These are phyloP conservation scores for Lactuca sativa DNA, from an alignment of 129 eudicot genomes.

Conservation along the genomic window DNA sequence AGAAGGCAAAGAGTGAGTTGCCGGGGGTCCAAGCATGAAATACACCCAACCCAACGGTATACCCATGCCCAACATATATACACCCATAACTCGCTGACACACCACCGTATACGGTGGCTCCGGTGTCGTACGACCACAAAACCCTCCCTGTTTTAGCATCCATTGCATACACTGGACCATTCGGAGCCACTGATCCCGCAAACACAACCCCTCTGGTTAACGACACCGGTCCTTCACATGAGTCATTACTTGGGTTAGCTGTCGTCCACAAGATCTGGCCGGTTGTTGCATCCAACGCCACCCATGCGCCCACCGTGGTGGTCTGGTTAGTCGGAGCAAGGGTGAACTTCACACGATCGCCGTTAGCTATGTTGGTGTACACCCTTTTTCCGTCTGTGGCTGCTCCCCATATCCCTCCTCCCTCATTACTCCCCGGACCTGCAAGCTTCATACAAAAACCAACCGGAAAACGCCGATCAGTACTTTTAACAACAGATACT, in stretches of 20 bases:
- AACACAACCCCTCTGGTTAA: conserved; percentile 55
- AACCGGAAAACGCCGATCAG: not conserved
- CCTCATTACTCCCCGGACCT: conserved; percentile 71
- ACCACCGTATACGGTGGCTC: conserved; percentile 67
- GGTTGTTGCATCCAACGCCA: conserved; percentile 59
- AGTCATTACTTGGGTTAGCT: conserved; percentile 48
- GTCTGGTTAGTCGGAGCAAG: conserved; percentile 53
- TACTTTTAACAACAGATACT: not conserved
- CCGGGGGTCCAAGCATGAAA: conserved; percentile 57
- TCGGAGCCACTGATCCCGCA: conserved; percentile 57
- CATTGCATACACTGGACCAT: conserved; percentile 64
- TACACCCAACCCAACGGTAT: conserved; percentile 34
- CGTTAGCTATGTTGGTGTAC: conserved; percentile 61
- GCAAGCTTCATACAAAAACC: conserved; percentile 36
- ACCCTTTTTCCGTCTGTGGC: conserved; percentile 59
- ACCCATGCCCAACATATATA: conserved; percentile 60
- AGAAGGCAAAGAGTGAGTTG: conserved; percentile 49
- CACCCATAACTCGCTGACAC: conserved; percentile 69
- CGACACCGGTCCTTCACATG: conserved; percentile 46
- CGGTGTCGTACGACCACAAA: conserved; percentile 60
- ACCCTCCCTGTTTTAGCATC: conserved; percentile 50
- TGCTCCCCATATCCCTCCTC: conserved; percentile 67
- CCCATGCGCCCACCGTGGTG: conserved; percentile 70
- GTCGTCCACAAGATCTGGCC: conserved; percentile 64
- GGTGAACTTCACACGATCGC: conserved; percentile 25